Evolutionary conservation across 495 filamentous ascomycete genomes (phyloP).

Genomic region (Talaromyces stipitatus): DNA sequence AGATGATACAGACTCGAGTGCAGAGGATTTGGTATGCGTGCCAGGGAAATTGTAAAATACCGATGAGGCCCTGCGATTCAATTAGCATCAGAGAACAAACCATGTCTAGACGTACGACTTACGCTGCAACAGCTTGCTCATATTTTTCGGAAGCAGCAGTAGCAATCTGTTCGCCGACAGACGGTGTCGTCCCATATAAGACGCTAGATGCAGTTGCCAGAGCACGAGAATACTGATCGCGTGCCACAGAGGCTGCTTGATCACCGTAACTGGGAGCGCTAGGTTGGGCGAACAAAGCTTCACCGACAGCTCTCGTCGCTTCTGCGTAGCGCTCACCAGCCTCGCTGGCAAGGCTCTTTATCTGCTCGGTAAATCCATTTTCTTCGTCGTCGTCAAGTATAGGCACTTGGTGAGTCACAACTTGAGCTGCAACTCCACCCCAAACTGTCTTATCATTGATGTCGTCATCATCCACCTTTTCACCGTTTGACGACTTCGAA

Average conservation of each 20-base stretch:
- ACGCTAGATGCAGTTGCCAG: constrained; percentile 49
- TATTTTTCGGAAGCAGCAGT: constrained; percentile 51
- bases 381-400: constrained; percentile 48
- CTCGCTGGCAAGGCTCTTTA: constrained; percentile 43
- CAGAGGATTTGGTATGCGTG: constrained; percentile 38
- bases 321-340: constrained; percentile 44
- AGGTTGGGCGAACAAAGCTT: constrained; percentile 39
- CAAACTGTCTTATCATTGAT: constrained; percentile 37
- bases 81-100: too few relatives aligned
- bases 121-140: constrained; percentile 52
- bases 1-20: constrained; percentile 51
- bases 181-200: constrained; percentile 49
- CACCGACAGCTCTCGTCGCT: constrained; percentile 44
- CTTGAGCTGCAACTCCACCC: constrained; percentile 49
- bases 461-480: background rate
- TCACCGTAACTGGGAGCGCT: constrained; percentile 36
- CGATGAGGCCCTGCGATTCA: constrained; percentile 42
- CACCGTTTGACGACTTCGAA: constrained; percentile 10
- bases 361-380: constrained; percentile 33
- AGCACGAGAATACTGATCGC: constrained; percentile 49
- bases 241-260: constrained; percentile 39
- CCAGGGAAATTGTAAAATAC: constrained; percentile 54
- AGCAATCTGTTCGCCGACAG: constrained; percentile 38
- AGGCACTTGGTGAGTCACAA: constrained; percentile 38
- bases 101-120: constrained; percentile 20